Evolutionary conservation across 2,329 filamentous ascomycete genomes (phyloP), one percentile per base, ranked within the genome.

Genomic region (Amphichorda felina): DNA sequence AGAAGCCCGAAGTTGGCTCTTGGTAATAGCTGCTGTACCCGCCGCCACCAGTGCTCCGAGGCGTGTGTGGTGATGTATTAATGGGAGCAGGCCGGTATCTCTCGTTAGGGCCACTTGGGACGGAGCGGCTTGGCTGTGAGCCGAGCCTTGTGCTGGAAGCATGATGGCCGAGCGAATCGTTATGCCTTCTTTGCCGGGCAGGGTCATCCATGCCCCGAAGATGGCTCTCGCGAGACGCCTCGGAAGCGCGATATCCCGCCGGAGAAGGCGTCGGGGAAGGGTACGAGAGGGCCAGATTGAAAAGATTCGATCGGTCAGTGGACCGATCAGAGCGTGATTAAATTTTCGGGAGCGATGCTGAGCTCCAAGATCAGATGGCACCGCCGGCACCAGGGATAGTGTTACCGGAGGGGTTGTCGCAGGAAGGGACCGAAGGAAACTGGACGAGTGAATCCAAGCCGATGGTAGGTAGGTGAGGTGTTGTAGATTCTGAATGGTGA

Each of bases 121-220:
- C 45, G 19, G 53, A 47, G 33, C 49, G 60, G 50, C 54, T 60
- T 43, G 66, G 61, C 37, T 66, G 61, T 45, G 68, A 57, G 36
- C 66, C 56, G 41, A 70, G 75, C 58, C 70, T 65, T 35, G 64
- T 55, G 54, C 64, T 67, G 58, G 68, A 68, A 51, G 63, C 59
- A 51, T 74, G 67, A 61, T 80, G 79, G 59, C 71, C 65, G 55
- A 75, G 69, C 61, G 72, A 68, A 61, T 82, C 82, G 72, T 81
- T 75, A 66, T 82, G 80, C 72, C 82, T 80, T 66, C 77, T 71
- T 53, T 75, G 69, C 55, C 72, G 75, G 60, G 73, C 74, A 64
- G 79, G 75, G 62, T 82, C 77, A 68, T 89, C 84, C 84, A 91
- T 91, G 55, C 75, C 77, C 61, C 60, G 56, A 65, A 66, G 56